Evolutionary conservation across 2,329 filamentous ascomycete species (phyloP), one percentile per base, ranked within the genome.

Genomic region (Aspergillus brunneoviolaceus): DNA sequence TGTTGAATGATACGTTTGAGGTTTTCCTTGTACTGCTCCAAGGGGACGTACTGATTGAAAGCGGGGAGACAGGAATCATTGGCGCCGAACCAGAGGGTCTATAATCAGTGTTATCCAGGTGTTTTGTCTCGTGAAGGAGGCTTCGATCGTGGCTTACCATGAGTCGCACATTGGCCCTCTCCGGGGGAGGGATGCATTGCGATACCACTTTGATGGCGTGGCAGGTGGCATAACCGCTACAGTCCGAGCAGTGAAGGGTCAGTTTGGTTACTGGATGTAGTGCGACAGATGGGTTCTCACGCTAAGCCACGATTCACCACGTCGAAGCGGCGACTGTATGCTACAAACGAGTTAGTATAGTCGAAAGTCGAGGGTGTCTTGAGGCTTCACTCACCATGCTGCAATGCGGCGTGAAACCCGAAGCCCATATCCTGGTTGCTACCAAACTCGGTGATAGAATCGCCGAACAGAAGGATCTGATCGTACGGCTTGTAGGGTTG

Each of bases 221-320:
- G 39, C 83, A 82, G 2, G 92, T 92, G 70, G 89, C 96, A 80
- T 94, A 97, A 11, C 94, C 94, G 63, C 85, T 86, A 45, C 48
- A 19, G 39, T 33, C 51, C 23, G 19, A 61, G 25, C 5, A 35
- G 14, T 29, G 33, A 51, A 60, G 9, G 9, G 39, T 64, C 48
- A 58, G 60, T 63, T 45, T 7, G 51, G 57, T 33, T 48, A 57
- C 48, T 58, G 61, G 60, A 60, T 33, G 45, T 27, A 12, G 14
- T 31, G 3, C 29, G 4, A 16, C 23, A 25, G 7, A 35, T 27
- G 49, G 19, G 48, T 58, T 16, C 71, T 64, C 74, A 85, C 68
- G 86, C 90, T 64, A 96, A 87, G 5, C 95, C 95, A 49, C 92
- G 86, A 74, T 97, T 96, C 69, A 98, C 80, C 51, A 98, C 86